Percentiles rank a stretch among this genome's conserved stretches.
Conservation (phyloP, 352 stramenopile species). For the Aphanomyces astaci region DNA sequence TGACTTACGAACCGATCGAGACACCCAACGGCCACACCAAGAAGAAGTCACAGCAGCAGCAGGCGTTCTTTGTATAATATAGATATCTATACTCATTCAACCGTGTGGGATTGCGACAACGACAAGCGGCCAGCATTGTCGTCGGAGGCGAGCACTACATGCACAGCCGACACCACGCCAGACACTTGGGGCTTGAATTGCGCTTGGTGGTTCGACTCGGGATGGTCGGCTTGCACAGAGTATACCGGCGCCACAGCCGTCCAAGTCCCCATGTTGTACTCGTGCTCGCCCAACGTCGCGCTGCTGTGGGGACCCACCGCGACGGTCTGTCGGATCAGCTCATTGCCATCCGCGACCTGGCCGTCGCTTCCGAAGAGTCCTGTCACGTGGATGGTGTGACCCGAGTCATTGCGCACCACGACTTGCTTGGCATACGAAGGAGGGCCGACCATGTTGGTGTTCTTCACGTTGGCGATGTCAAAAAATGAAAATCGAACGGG, state of each 20-base stretch:
- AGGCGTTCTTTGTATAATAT: background rate
- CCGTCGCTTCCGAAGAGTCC: conserved; percentile 62
- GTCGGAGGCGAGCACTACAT: background rate
- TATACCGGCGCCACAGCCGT: conserved; percentile 51
- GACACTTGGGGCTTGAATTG: background rate
- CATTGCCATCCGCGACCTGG: conserved; percentile 53
- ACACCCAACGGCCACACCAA: background rate
- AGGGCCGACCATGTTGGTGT: conserved; percentile 33
- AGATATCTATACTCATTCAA: background rate
- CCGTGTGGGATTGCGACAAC: background rate
- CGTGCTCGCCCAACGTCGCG: conserved; percentile 41
- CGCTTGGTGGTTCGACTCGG: conserved; percentile 10
- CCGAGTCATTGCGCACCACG: conserved; percentile 57
- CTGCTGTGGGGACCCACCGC: conserved; percentile 39
- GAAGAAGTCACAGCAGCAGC: background rate
- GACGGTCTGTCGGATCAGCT: conserved; percentile 50
- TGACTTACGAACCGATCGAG: conserved; percentile 6
- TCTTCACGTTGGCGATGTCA: background rate
- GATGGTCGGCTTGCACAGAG: conserved; percentile 44
- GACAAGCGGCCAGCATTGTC: background rate
- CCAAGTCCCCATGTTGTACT: conserved; percentile 77
- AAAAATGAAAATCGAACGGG: background rate
- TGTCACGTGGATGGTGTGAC: conserved; percentile 47
- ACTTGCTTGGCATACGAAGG: conserved; percentile 70
- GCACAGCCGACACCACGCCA: background rate